Evolutionary conservation across 495 filamentous ascomycete genomes (phyloP).

Genomic region (Neurospora cerealis): DNA sequence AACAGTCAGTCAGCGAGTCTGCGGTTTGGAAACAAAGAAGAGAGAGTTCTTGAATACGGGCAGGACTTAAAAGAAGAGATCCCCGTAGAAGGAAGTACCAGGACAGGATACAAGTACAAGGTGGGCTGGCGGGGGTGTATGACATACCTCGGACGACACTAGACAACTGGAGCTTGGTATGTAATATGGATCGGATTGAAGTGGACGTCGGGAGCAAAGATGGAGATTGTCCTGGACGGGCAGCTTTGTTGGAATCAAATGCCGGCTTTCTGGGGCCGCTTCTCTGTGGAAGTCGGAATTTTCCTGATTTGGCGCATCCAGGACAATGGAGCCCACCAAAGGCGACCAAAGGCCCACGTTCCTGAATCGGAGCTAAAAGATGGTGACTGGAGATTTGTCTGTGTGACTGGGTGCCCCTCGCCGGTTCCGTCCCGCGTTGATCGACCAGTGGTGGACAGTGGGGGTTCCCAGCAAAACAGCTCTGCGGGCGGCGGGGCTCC

Average conservation of each 20-base stretch:
- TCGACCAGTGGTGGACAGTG: not conserved
- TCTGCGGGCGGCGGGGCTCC: not conserved
- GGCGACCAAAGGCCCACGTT: constrained; percentile 25
- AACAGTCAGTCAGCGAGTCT: not conserved
- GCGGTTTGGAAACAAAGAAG: not conserved
- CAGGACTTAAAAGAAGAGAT: not conserved
- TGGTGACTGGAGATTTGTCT: constrained; percentile 3
- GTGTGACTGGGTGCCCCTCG: constrained; percentile 18
- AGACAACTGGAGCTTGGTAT: not conserved
- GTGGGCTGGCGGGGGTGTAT: not conserved
- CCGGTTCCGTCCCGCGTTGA: constrained; percentile 2
- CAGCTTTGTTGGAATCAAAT: not conserved
- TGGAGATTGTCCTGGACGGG: not conserved
- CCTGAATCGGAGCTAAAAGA: constrained; percentile 30
- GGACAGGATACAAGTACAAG: not conserved
- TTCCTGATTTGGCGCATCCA: constrained; percentile 5
- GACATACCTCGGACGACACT: not conserved
- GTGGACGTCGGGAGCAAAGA: not conserved
- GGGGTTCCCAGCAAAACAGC: not conserved
- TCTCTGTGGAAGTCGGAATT: not conserved
- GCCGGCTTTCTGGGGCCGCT: not conserved
- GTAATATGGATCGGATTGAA: not conserved
- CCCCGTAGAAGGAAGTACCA: not conserved
- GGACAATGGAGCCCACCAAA: not conserved
- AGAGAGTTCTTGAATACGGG: not conserved